Percentiles rank a stretch among this genome's conserved stretches.
These are phyloP conservation scores for Mycena albidolilacea DNA, from an alignment of 768 basidiomycete species.

Conservation along the genomic window DNA sequence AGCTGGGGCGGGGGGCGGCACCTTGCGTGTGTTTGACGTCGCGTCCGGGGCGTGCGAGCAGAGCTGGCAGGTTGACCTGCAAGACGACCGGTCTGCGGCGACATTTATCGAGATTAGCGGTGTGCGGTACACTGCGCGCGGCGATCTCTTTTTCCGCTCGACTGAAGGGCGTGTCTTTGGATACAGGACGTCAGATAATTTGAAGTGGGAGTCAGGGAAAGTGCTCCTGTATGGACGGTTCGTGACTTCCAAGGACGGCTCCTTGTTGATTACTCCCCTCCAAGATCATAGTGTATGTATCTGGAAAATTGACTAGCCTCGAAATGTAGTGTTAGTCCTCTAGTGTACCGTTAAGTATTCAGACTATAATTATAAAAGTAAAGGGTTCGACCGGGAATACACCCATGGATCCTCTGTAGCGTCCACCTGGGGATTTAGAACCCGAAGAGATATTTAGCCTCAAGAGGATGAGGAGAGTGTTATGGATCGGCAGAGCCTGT, in stretches of 20 bases:
- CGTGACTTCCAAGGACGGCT: neutral
- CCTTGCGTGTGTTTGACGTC: neutral
- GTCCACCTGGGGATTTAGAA: too few species aligned
- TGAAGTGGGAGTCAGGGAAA: neutral
- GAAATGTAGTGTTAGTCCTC: too few species aligned
- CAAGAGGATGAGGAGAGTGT: too few species aligned
- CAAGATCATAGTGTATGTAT: neutral
- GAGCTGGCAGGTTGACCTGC: slow-evolving; percentile 1
- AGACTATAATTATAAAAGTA: too few species aligned
- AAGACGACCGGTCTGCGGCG: neutral
- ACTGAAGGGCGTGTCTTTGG: slow-evolving; percentile 8
- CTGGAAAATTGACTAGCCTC: neutral
- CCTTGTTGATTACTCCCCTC: neutral
- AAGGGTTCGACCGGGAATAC: too few species aligned
- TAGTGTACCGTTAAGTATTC: too few species aligned
- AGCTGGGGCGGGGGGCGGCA: neutral
- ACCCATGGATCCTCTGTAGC: too few species aligned
- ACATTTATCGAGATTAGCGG: neutral
- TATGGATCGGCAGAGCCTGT: too few species aligned
- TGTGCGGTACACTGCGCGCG: neutral
- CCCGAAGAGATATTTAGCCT: too few species aligned
- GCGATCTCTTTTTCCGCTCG: neutral
- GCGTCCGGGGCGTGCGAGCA: slow-evolving; percentile 5
- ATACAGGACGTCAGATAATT: neutral
- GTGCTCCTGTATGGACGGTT: neutral